phyloP scores from a whole-genome alignment of 73 alveolate genomes.

The Symbiodinium natans region DNA sequence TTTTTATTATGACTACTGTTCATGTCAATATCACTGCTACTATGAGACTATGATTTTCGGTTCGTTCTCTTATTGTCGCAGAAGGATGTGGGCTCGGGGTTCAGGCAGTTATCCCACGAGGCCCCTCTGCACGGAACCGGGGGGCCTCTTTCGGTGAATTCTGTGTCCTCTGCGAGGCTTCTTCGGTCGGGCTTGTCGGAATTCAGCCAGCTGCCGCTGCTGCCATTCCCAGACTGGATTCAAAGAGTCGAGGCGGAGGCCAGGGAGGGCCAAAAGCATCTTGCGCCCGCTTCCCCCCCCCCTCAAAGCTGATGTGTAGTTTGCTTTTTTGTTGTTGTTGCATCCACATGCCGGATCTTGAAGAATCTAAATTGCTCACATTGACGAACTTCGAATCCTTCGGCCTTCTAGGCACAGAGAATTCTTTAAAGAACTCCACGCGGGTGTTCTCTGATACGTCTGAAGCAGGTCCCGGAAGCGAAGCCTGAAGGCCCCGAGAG shows the following conservation, averaged over 20 bases:
- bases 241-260: background rate
- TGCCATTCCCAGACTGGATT: background rate
- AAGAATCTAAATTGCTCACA: background rate
- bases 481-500: too few species aligned
- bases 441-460: background rate
- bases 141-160: too few species aligned
- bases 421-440: background rate
- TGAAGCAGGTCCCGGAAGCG: too few species aligned
- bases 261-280: background rate
- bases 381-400: background rate
- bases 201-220: background rate
- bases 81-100: too few species aligned
- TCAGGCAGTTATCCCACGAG: too few species aligned
- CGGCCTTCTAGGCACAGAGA: background rate
- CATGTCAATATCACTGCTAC: too few species aligned
- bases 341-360: background rate
- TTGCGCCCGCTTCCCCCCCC: background rate
- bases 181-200: background rate
- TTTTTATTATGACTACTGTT: too few species aligned
- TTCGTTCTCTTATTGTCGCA: too few species aligned
- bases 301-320: background rate
- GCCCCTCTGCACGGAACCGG: too few species aligned
- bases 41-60: too few species aligned
- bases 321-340: background rate
- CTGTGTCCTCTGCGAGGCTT: background rate